Evolutionary conservation across 768 basidiomycete genomes (phyloP).

Genomic region (Antrodiella citrinella): DNA sequence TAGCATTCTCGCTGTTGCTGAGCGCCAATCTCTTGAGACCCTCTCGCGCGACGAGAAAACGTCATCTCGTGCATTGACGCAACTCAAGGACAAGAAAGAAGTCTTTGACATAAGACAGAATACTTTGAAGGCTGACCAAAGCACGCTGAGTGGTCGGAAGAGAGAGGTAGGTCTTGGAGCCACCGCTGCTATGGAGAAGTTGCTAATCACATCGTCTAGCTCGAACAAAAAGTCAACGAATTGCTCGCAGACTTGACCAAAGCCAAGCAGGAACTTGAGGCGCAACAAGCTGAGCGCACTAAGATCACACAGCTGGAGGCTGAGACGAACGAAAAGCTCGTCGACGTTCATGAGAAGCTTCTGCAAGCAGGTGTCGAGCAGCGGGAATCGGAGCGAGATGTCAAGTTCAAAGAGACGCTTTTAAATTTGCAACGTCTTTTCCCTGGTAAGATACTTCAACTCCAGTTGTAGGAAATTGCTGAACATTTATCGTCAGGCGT

Average conservation of each 20-base stretch:
- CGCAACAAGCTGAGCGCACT: conserved; percentile 74
- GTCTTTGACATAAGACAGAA: conserved; percentile 50
- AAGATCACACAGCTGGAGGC: conserved; percentile 86
- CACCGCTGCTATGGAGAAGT: neutral
- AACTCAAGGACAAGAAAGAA: conserved; percentile 63
- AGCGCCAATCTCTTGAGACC: conserved; percentile 80
- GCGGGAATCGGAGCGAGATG: conserved; percentile 80
- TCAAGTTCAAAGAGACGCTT: conserved; percentile 78
- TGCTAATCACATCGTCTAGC: conserved; percentile 28
- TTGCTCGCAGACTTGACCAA: conserved; percentile 55
- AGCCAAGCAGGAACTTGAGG: conserved; percentile 73
- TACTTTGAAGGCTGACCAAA: conserved; percentile 48
- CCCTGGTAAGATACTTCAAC: conserved; percentile 46
- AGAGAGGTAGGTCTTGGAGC: conserved; percentile 54
- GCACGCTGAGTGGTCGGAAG: conserved; percentile 40
- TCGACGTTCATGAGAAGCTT: conserved; percentile 73
- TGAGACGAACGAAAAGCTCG: conserved; percentile 88
- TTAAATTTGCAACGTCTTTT: conserved; percentile 81
- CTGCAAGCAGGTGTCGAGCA: conserved; percentile 86
- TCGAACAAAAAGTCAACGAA: conserved; percentile 50
- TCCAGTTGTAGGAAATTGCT: neutral
- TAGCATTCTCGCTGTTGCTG: conserved; percentile 72
- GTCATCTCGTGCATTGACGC: conserved; percentile 48
- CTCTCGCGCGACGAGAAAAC: conserved; percentile 81
- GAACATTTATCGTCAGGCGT: conserved; percentile 48